Conservation (phyloP, 345 rosid species). For the Aethionema arabicum region DNA sequence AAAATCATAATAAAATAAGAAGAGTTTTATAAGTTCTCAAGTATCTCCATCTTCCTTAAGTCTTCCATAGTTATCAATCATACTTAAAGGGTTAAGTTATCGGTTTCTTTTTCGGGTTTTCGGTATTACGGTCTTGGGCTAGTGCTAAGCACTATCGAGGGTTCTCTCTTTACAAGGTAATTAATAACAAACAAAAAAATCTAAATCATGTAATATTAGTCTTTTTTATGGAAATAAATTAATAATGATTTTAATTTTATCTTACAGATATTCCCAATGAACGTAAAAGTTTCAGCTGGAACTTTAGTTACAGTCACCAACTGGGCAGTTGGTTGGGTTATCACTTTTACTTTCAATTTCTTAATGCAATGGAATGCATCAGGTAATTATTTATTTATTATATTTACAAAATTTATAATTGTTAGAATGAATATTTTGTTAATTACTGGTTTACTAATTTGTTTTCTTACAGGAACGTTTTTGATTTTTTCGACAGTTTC, state of each 20-base stretch:
- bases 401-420: not conserved
- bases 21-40: no score
- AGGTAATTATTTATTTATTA: slow-evolving; percentile 27
- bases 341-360: slow-evolving; percentile 48
- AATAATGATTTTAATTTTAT: not conserved
- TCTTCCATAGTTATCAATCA: no score
- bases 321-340: slow-evolving; percentile 45
- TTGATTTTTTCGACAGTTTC: slow-evolving; percentile 37
- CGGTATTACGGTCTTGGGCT: no score
- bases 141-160: no score
- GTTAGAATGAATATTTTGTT: not conserved
- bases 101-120: no score
- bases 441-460: not conserved
- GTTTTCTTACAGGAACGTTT: slow-evolving; percentile 47
- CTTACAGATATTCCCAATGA: slow-evolving; percentile 49
- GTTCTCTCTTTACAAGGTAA: no score
- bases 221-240: no score
- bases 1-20: no score
- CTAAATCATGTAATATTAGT: no score
- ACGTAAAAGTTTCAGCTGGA: slow-evolving; percentile 55
- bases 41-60: no score
- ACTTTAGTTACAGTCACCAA: slow-evolving; percentile 44
- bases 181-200: no score
- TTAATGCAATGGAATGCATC: slow-evolving; percentile 49
- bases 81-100: no score